Evolutionary conservation across 306 rosid genomes (phyloP).

Genomic region (Cucumis hystrix): DNA sequence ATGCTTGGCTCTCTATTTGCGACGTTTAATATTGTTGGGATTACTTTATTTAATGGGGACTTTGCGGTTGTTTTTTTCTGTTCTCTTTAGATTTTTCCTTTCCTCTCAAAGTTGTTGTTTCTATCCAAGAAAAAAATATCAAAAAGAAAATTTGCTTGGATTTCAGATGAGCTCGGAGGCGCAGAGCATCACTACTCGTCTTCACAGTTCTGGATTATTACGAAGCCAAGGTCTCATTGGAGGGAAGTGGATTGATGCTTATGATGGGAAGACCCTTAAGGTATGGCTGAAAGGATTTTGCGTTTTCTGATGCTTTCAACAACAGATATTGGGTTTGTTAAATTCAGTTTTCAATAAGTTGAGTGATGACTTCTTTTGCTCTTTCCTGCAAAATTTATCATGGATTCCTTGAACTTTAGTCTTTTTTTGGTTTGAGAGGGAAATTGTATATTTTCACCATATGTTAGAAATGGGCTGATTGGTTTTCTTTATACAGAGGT

Average conservation of each 20-base stretch:
- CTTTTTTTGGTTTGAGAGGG: neutral
- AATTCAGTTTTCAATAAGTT: neutral
- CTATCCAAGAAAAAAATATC: too few species aligned
- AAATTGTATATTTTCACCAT: neutral
- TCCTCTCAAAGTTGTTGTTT: too few species aligned
- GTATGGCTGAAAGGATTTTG: slow-evolving; percentile 16
- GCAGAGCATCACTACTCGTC: slow-evolving; percentile 39
- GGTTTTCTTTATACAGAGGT: neutral
- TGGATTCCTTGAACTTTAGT: neutral
- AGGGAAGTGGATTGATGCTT: slow-evolving; percentile 83
- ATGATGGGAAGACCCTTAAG: slow-evolving; percentile 72
- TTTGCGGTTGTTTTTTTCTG: too few species aligned
- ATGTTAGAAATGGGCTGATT: neutral
- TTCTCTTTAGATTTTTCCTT: too few species aligned
- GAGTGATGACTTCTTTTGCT: neutral
- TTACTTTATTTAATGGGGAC: too few species aligned
- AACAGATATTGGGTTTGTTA: neutral
- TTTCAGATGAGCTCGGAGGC: slow-evolving; percentile 58
- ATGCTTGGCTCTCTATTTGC: too few species aligned
- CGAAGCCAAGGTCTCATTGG: slow-evolving; percentile 90
- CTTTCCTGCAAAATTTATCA: neutral
- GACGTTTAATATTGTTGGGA: too few species aligned
- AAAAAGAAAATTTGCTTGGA: neutral
- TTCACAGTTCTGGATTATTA: slow-evolving; percentile 49
- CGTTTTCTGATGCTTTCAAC: neutral